Evolutionary conservation across 192 early-diverging fungal genomes (phyloP).

Genomic region (Mortierella antarctica): DNA sequence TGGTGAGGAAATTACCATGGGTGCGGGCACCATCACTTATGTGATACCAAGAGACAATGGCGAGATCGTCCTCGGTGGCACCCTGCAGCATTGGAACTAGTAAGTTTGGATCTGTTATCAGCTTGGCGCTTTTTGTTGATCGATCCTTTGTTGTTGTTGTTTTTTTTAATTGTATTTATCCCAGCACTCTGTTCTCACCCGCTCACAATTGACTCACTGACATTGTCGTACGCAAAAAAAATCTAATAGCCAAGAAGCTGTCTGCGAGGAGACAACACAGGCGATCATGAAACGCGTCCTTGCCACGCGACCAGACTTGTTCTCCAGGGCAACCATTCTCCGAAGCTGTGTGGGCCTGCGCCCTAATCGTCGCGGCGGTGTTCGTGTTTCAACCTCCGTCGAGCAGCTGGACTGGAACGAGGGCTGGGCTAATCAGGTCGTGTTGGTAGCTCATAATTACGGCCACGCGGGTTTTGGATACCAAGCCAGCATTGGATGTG

Average conservation of each 20-base stretch:
- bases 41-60: conserved; percentile 84
- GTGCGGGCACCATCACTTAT: conserved; percentile 63
- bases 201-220: too few relatives aligned
- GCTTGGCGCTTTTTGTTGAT: neutral
- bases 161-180: neutral
- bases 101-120: neutral
- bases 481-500: conserved; percentile 73
- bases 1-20: conserved; percentile 47
- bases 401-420: conserved; percentile 48
- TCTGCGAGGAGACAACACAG: conserved; percentile 53
- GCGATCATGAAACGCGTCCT: conserved; percentile 57
- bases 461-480: conserved; percentile 74
- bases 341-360: conserved; percentile 63
- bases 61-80: conserved; percentile 79
- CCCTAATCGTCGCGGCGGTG: conserved; percentile 62
- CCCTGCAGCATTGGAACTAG: conserved; percentile 54
- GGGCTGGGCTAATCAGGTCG: conserved; percentile 14
- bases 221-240: neutral
- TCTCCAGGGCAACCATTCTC: conserved; percentile 54
- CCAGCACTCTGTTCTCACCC: neutral
- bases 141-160: conserved; percentile 24
- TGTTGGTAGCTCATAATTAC: conserved; percentile 70
- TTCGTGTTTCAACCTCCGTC: conserved; percentile 62
- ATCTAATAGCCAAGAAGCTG: conserved; percentile 25
- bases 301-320: conserved; percentile 56